Evolutionary conservation across 441 rosid species (phyloP).

Genomic region (Oxalis stricta): DNA sequence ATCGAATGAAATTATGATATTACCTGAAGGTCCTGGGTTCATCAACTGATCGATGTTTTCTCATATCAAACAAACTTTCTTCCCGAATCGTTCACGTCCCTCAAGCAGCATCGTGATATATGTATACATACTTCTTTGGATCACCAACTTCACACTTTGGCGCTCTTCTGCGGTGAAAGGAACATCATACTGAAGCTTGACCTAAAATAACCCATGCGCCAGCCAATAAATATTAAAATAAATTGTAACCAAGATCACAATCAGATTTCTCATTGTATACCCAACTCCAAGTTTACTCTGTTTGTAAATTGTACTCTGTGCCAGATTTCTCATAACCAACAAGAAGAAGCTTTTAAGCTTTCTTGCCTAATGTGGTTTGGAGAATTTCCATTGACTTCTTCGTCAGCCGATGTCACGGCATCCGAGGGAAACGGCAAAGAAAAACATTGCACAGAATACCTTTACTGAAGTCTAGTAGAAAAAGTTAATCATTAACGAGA

Average conservation of each 20-base stretch:
- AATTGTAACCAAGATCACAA: not conserved
- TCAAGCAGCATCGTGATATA: constrained; percentile 43
- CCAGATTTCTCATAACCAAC: constrained; percentile 51
- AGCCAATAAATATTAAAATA: not conserved
- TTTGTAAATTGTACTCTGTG: constrained; percentile 52
- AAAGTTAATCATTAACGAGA: not conserved
- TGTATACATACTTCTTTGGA: constrained; percentile 45
- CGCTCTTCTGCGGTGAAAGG: constrained; percentile 49
- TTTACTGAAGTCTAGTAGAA: constrained; percentile 23
- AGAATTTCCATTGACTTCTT: constrained; percentile 3
- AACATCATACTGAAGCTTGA: constrained; percentile 32
- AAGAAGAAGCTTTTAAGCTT: constrained; percentile 36
- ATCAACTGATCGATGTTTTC: constrained; percentile 19
- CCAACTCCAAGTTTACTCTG: constrained; percentile 24
- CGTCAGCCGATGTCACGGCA: constrained; percentile 7
- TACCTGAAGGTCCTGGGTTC: constrained; percentile 38
- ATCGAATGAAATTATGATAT: not conserved
- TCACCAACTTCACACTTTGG: constrained; percentile 33
- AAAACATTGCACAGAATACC: constrained; percentile 23
- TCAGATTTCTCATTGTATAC: not conserved
- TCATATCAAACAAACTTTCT: constrained; percentile 29
- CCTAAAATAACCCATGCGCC: no score
- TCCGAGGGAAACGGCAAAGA: constrained; percentile 36
- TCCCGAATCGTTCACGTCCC: constrained; percentile 36
- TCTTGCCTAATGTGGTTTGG: constrained; percentile 9